Conservation (phyloP, 371 early-diverging fungal genomes). For the Polyrhizophydium stewartii region DNA sequence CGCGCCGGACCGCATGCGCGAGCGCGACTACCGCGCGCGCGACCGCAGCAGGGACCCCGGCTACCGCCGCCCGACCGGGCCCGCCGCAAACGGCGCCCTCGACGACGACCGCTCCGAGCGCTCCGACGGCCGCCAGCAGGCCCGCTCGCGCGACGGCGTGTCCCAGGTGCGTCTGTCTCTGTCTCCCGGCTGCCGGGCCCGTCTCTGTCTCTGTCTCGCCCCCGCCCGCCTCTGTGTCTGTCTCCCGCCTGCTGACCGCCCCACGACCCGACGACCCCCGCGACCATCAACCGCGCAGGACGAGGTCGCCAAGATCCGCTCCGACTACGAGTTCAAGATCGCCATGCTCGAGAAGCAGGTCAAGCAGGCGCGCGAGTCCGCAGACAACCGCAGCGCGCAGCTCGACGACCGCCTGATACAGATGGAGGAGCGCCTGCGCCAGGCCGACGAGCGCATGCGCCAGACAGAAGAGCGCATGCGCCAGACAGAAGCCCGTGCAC, state of each 20-base stretch:
- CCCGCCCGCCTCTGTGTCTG: too few relatives aligned
- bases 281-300: too few relatives aligned
- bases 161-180: not conserved
- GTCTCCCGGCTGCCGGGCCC: not conserved
- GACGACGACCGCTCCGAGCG: too few relatives aligned
- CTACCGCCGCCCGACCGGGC: too few relatives aligned
- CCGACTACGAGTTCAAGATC: constrained; percentile 15
- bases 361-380: not conserved
- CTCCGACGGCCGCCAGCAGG: not conserved
- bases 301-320: constrained; percentile 8
- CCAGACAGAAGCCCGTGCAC: not conserved
- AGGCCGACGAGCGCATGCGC: not conserved
- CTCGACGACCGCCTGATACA: not conserved
- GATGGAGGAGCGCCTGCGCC: not conserved
- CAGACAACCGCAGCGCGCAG: not conserved
- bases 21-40: too few relatives aligned
- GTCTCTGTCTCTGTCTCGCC: not conserved
- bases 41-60: too few relatives aligned
- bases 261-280: not conserved
- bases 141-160: not conserved
- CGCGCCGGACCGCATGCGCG: too few relatives aligned
- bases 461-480: not conserved
- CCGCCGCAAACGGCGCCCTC: too few relatives aligned
- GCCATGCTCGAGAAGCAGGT: constrained; percentile 16
- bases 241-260: too few relatives aligned